Evolutionary conservation across 225 moss, liverwort and hornwort species (phyloP).

Genomic region (Thuidium tamariscinum): DNA sequence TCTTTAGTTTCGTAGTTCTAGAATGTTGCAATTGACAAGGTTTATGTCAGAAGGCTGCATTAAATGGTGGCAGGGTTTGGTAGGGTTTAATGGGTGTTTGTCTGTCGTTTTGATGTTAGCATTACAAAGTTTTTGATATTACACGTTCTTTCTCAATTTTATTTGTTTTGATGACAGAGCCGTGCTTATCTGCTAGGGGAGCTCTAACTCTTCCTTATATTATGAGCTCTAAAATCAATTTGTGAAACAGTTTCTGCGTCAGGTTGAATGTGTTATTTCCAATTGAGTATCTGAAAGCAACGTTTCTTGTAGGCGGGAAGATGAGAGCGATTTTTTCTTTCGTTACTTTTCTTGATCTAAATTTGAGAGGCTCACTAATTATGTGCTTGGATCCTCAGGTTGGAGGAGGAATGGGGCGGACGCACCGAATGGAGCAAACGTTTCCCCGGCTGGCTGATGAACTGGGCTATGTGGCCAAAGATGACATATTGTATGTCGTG

Average conservation of each 20-base stretch:
- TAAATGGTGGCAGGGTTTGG: background rate
- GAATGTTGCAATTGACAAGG: background rate
- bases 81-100: background rate
- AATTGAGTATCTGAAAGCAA: background rate
- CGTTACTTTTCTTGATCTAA: background rate
- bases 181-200: background rate
- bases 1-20: background rate
- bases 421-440: constrained; percentile 64
- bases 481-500: constrained; percentile 78
- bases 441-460: constrained; percentile 75
- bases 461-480: constrained; percentile 78
- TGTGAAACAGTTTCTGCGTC: background rate
- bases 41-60: background rate
- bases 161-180: background rate
- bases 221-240: background rate
- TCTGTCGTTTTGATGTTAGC: background rate
- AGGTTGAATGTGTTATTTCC: background rate
- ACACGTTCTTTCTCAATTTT: background rate
- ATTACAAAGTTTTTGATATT: background rate
- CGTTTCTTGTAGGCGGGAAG: background rate
- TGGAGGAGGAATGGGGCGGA: constrained; percentile 95
- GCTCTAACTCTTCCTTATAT: background rate
- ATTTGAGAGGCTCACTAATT: background rate
- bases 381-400: constrained; percentile 30
- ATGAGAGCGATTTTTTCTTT: background rate